phyloP scores from a whole-genome alignment of 2,329 filamentous ascomycete genomes.

The Seiridium cupressi region DNA sequence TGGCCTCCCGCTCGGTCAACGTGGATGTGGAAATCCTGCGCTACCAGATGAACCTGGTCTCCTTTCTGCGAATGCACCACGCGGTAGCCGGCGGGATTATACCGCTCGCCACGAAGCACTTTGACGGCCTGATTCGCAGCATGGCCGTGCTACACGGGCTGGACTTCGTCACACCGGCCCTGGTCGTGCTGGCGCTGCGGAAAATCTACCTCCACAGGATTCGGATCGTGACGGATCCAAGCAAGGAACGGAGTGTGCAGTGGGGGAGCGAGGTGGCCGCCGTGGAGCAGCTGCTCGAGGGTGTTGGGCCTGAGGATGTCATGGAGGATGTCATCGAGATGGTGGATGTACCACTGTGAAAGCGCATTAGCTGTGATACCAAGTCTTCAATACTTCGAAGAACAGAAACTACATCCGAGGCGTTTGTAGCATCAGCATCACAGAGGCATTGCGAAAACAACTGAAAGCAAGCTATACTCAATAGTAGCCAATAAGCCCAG shows the following conservation, averaged over 20 bases:
- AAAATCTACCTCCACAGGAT: slow-evolving; percentile 91
- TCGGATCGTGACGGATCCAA: slow-evolving; percentile 58
- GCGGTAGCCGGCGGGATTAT: slow-evolving; percentile 77
- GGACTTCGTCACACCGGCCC: slow-evolving; percentile 77
- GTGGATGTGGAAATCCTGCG: slow-evolving; percentile 75
- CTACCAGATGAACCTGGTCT: slow-evolving; percentile 84
- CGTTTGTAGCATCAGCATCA: no score
- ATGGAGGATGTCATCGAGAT: slow-evolving; percentile 62
- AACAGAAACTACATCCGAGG: no score
- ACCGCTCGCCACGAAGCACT: slow-evolving; percentile 74
- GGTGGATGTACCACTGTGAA: slow-evolving; percentile 53
- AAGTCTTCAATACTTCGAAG: no score
- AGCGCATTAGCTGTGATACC: background rate
- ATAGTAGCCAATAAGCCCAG: no score
- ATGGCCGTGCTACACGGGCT: slow-evolving; percentile 81
- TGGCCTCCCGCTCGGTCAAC: slow-evolving; percentile 55
- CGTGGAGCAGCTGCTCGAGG: slow-evolving; percentile 65
- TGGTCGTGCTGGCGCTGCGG: slow-evolving; percentile 76
- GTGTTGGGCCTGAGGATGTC: slow-evolving; percentile 58
- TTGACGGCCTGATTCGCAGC: slow-evolving; percentile 66
- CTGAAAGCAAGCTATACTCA: no score
- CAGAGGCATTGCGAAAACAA: no score
- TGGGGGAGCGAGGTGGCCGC: slow-evolving; percentile 82
- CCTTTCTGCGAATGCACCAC: slow-evolving; percentile 85
- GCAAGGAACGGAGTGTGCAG: slow-evolving; percentile 82